phyloP scores from a whole-genome alignment of 2,329 filamentous ascomycete species.

The Curvularia eragrostidis region DNA sequence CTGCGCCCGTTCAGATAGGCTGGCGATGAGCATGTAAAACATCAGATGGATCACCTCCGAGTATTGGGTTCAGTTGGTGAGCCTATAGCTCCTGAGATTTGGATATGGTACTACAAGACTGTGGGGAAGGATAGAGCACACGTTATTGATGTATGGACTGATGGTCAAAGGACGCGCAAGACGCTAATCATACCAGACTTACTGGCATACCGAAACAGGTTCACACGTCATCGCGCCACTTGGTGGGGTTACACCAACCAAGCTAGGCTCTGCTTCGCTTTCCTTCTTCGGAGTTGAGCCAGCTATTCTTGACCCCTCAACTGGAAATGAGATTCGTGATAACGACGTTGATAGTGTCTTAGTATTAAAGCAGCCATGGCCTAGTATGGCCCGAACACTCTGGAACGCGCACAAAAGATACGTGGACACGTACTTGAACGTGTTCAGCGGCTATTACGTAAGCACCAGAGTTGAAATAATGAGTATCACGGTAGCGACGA shows the following conservation, averaged over 20 bases:
- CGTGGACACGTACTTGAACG: background rate
- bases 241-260: background rate
- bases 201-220: background rate
- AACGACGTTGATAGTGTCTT: background rate
- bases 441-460: background rate
- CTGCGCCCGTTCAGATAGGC: background rate
- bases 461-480: no score
- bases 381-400: background rate
- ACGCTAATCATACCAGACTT: no score
- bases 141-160: background rate
- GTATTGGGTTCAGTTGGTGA: background rate
- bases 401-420: background rate
- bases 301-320: background rate
- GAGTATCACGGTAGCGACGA: no score
- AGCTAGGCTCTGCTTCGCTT: background rate
- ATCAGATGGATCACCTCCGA: background rate
- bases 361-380: background rate
- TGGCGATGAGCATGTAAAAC: background rate
- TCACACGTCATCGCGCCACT: background rate
- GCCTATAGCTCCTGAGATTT: background rate
- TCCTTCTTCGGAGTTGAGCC: background rate
- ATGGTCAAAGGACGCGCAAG: no score
- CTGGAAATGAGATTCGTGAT: background rate
- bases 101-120: background rate
- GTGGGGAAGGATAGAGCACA: background rate